Evolutionary conservation across 2,329 filamentous ascomycete species (phyloP).

Genomic region (Herpotrichia juniperi): DNA sequence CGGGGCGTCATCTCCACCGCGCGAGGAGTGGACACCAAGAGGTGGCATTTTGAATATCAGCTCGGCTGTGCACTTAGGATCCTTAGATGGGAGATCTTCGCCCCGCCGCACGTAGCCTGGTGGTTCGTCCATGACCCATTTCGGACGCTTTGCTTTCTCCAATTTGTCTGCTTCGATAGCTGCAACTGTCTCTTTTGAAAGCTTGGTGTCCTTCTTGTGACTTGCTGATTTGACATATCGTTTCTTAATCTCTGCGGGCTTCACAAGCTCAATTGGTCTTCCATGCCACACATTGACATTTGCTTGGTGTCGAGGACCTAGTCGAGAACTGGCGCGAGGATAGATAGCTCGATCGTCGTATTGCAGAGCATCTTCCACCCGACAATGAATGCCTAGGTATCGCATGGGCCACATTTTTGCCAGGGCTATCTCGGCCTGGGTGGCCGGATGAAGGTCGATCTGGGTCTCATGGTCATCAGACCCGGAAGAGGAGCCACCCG

Average conservation of each 20-base stretch:
- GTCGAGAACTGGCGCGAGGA: conserved; percentile 87
- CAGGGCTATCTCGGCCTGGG: conserved; percentile 87
- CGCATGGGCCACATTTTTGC: conserved; percentile 96
- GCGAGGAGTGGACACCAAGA: conserved; percentile 53
- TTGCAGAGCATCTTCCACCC: conserved; percentile 92
- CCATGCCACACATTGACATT: conserved; percentile 85
- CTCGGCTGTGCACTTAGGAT: conserved; percentile 76
- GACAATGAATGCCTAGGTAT: conserved; percentile 94
- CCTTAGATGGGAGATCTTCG: conserved; percentile 75
- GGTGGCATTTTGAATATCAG: conserved; percentile 79
- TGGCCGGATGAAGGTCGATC: conserved; percentile 67
- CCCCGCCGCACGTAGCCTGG: conserved; percentile 84
- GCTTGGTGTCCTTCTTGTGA: conserved; percentile 76
- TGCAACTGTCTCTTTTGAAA: conserved; percentile 79
- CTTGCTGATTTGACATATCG: conserved; percentile 66
- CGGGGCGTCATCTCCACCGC: conserved; percentile 52
- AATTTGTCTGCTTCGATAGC: conserved; percentile 82
- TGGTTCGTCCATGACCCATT: conserved; percentile 93
- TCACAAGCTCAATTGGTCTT: conserved; percentile 86
- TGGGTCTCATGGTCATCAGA: conserved; percentile 55
- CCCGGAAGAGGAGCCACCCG: conserved; percentile 62
- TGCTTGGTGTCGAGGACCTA: conserved; percentile 91
- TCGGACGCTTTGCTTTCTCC: conserved; percentile 80
- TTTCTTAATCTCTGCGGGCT: conserved; percentile 84
- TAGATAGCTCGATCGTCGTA: conserved; percentile 95